Percentiles rank a stretch among this genome's conserved stretches.
Conservation (phyloP, 2,329 filamentous ascomycete genomes). For the Colletotrichum chlorophyti region DNA sequence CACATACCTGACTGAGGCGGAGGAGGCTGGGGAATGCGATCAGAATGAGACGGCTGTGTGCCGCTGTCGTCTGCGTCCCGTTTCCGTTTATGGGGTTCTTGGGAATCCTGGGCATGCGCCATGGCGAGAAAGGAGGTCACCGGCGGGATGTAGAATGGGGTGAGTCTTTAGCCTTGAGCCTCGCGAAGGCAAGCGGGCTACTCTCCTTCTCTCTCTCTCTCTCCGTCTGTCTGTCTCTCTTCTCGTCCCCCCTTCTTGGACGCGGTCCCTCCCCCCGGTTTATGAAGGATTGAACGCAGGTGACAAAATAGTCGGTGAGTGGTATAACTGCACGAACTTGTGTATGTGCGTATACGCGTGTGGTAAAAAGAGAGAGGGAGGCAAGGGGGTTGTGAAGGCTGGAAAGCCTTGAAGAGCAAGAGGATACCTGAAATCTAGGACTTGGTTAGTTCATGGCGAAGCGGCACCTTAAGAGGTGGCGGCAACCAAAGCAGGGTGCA, state of each 20-base stretch:
- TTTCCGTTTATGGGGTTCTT: slow-evolving; percentile 55
- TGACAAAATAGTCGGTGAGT: too few species aligned
- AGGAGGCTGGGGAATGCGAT: slow-evolving; percentile 51
- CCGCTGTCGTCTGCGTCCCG: slow-evolving; percentile 53
- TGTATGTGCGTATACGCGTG: too few species aligned
- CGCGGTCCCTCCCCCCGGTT: too few species aligned
- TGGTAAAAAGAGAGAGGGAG: neutral
- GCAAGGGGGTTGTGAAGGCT: slow-evolving; percentile 5
- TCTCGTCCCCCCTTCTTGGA: neutral
- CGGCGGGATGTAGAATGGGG: neutral
- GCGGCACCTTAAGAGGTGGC: slow-evolving; percentile 24
- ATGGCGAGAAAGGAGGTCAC: slow-evolving; percentile 39
- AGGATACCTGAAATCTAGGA: slow-evolving; percentile 5
- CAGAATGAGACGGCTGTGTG: slow-evolving; percentile 43
- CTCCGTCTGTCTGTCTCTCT: neutral
- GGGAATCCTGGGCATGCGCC: slow-evolving; percentile 48
- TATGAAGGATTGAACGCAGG: too few species aligned
- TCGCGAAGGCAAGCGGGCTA: neutral
- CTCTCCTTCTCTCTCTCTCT: neutral
- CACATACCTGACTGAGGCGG: slow-evolving; percentile 53
- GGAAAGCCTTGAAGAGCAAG: slow-evolving; percentile 11
- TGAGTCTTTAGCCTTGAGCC: too few species aligned
- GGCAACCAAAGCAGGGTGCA: neutral
- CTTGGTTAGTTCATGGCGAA: slow-evolving; percentile 27
- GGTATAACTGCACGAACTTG: too few species aligned